phyloP scores from a whole-genome alignment of 352 stramenopile genomes.

The Thalassiosira hispida region DNA sequence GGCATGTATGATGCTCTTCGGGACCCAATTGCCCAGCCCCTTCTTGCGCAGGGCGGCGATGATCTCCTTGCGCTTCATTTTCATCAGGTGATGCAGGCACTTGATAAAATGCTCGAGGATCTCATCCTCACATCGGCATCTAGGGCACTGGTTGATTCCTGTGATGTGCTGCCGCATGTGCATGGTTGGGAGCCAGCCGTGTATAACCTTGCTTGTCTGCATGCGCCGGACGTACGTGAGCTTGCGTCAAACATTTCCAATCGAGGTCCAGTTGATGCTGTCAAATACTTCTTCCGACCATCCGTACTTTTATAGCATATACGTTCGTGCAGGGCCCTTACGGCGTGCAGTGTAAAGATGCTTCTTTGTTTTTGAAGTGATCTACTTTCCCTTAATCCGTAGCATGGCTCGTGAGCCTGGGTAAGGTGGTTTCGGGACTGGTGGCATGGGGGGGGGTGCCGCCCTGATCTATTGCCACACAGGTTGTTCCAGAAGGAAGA shows the following conservation, averaged over 20 bases:
- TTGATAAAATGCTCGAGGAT: slow-evolving; percentile 10
- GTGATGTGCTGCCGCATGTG: slow-evolving; percentile 4
- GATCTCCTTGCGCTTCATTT: slow-evolving; percentile 1
- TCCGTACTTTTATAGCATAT: not conserved
- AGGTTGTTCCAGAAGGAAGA: not conserved
- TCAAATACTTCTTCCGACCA: slow-evolving; percentile 9
- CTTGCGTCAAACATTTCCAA: slow-evolving; percentile 6
- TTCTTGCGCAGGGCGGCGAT: slow-evolving; percentile 6
- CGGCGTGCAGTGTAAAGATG: not conserved
- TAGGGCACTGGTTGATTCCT: slow-evolving; percentile 14
- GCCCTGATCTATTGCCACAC: not conserved
- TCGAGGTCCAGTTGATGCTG: not conserved
- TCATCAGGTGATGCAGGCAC: not conserved
- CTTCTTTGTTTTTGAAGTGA: slow-evolving; percentile 5
- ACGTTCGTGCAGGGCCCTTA: not conserved
- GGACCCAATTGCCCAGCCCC: not conserved
- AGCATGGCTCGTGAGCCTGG: slow-evolving; percentile 8
- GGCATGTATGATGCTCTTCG: not conserved
- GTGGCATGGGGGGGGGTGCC: not conserved
- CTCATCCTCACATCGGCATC: slow-evolving; percentile 7
- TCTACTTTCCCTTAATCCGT: not conserved
- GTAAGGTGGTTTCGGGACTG: slow-evolving; percentile 4
- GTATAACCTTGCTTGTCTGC: slow-evolving; percentile 36
- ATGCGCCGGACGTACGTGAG: not conserved
- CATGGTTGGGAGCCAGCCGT: slow-evolving; percentile 22